Evolutionary conservation across 192 early-diverging fungal genomes (phyloP), one percentile per base, ranked within the genome.

Genomic region (Chytriomyces sp.): DNA sequence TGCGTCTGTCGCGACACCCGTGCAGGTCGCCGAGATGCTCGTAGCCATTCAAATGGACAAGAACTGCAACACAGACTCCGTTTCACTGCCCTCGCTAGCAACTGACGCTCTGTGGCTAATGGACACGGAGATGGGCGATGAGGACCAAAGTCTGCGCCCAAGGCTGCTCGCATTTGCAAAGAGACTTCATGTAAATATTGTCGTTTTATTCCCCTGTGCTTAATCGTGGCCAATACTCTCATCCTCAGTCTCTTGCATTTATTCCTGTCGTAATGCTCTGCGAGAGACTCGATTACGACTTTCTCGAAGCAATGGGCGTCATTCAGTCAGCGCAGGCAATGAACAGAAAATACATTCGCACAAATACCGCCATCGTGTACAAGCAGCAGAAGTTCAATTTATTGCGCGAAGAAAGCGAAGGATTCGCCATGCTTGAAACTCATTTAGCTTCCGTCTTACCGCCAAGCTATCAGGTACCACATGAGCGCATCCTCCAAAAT

Each of bases 321-420:
- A 87, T 91, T n/a, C 57, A 59, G n/a, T 82, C 80, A 18, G 72
- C 81, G 3, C 64, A 53, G 7, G 78, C 80, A 9, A 16, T 69
- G 46, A 67, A 61, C 35, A 84, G 84, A 48, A 86, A 84, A n/a
- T 69, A 80, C 60, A 79, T 91, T 45, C 85, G 90, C 11, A 77
- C 85, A 72, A 86, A 89, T 64, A 92, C 91, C 11, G 61, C 78
- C 5, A 77, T 84, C 49, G 64, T 82, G 11, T 94, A 94, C 78
- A 91, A 91, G 62, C 94, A 96, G 75, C 86, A 91, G 68, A 95
- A 94, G 74, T 95, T 87, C 86, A 96, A 96, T 67, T 79, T 96
- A 5, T 61, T 92, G 50, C 86, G 92, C 28, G 94, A 96, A 82
- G 92, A 94, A 77, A 84, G 83, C 43, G 93, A 93, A 68, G 94